These are phyloP conservation scores for Ophiocordyceps unilateralis DNA, from an alignment of 2,329 filamentous ascomycete species.

Conservation along the genomic window DNA sequence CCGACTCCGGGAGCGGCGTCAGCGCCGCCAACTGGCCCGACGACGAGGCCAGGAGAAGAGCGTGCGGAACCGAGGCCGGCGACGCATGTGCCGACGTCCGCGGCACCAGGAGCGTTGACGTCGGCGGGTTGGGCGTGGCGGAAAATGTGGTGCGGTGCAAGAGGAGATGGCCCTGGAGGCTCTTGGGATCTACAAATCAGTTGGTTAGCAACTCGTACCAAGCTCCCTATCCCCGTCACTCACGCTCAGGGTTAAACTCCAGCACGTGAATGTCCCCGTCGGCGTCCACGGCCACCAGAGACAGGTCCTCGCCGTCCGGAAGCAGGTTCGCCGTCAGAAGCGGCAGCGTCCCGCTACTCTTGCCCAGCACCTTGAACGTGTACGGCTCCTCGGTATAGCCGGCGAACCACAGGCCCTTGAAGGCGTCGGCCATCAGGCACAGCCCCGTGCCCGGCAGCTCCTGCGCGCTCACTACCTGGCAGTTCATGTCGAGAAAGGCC, in stretches of 20 bases:
- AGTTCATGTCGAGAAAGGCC: slow-evolving; percentile 95
- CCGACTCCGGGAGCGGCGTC: slow-evolving; percentile 58
- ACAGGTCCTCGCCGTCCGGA: slow-evolving; percentile 67
- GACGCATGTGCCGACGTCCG: slow-evolving; percentile 27
- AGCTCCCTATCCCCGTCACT: slow-evolving; percentile 12
- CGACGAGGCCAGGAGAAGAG: slow-evolving; percentile 52
- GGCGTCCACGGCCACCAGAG: slow-evolving; percentile 67
- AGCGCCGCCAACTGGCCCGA: slow-evolving; percentile 65
- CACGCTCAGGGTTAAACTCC: slow-evolving; percentile 90
- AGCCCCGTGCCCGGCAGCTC: slow-evolving; percentile 71
- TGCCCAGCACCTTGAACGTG: slow-evolving; percentile 83
- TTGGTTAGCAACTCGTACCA: no score
- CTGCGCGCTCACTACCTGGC: slow-evolving; percentile 74
- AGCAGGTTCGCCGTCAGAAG: slow-evolving; percentile 74
- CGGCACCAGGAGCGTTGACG: slow-evolving; percentile 59
- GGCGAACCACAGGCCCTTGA: slow-evolving; percentile 91
- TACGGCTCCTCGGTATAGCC: slow-evolving; percentile 96
- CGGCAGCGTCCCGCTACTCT: slow-evolving; percentile 62
- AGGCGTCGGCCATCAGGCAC: slow-evolving; percentile 73
- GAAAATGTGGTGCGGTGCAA: slow-evolving; percentile 81
- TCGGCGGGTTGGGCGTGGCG: slow-evolving; percentile 60
- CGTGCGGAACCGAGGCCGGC: slow-evolving; percentile 14
- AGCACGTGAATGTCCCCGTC: slow-evolving; percentile 77
- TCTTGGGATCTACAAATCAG: slow-evolving; percentile 61
- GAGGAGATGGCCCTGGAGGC: slow-evolving; percentile 72